phyloP scores from a whole-genome alignment of 352 stramenopile genomes.

The Phytophthora rubi region DNA sequence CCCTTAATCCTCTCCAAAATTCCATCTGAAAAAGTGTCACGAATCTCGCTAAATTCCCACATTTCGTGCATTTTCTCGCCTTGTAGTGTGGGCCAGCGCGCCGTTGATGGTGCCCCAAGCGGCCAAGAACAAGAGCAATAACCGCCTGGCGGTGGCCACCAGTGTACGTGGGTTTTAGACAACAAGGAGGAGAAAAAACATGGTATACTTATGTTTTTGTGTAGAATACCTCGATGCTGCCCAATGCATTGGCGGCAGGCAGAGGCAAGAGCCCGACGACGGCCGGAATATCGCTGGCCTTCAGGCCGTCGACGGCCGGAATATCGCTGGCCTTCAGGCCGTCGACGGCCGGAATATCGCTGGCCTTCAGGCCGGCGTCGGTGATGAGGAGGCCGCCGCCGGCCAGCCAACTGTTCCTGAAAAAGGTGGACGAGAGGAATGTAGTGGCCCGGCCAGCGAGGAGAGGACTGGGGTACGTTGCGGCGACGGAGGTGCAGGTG shows the following conservation, averaged over 20 bases:
- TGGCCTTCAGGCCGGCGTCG: constrained; percentile 68
- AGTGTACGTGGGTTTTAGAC: constrained; percentile 34
- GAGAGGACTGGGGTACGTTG: constrained; percentile 49
- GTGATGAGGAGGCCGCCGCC: constrained; percentile 43
- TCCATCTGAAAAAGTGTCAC: constrained; percentile 6
- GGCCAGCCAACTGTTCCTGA: constrained; percentile 23
- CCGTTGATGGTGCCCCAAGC: constrained; percentile 61
- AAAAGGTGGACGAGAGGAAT: constrained; percentile 18
- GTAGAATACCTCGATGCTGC: constrained; percentile 58
- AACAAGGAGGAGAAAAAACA: neutral
- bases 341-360: constrained; percentile 37
- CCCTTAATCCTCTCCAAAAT: neutral
- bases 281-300: constrained; percentile 48
- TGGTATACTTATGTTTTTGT: neutral
- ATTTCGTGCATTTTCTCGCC: constrained; percentile 19
- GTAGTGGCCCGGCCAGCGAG: constrained; percentile 10
- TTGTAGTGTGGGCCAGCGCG: constrained; percentile 59
- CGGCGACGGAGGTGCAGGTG: constrained; percentile 51
- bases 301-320: constrained; percentile 43
- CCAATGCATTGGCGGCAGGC: constrained; percentile 45
- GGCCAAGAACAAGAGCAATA: constrained; percentile 41
- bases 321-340: constrained; percentile 57
- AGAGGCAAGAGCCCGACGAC: constrained; percentile 49
- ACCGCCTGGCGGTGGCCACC: constrained; percentile 12
- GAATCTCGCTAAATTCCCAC: neutral